A percentile compares a stretch with the other conserved stretches of the same genome.
Evolutionary conservation across 2,329 filamentous ascomycete species (phyloP).

Genomic region (Pseudocercospora cruenta): DNA sequence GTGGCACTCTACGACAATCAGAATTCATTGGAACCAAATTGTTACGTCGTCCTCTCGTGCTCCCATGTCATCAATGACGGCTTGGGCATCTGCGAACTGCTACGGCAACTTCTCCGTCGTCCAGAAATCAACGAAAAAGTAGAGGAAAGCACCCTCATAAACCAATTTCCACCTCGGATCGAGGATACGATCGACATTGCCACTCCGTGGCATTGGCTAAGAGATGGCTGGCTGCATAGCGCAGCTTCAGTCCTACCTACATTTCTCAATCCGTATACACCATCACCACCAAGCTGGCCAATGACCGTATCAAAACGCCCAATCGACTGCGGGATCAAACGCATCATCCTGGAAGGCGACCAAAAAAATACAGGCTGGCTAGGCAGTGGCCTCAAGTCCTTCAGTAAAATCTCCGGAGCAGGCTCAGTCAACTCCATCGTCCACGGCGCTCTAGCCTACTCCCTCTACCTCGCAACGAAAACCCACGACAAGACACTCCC

Average conservation of each 20-base stretch:
- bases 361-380: background rate
- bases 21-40: background rate
- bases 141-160: background rate
- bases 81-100: background rate
- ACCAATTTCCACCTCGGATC: background rate
- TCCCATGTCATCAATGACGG: background rate
- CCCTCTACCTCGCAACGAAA: background rate
- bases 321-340: background rate
- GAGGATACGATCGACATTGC: background rate
- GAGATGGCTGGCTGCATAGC: background rate
- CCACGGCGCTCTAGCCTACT: background rate
- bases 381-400: background rate
- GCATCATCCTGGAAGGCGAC: background rate
- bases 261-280: background rate
- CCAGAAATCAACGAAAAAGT: background rate
- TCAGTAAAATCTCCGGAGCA: background rate
- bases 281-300: background rate
- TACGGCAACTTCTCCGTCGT: background rate
- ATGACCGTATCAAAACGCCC: background rate
- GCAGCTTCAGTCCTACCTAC: background rate
- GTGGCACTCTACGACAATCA: background rate
- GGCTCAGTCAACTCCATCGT: background rate
- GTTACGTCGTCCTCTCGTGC: background rate
- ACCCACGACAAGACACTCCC: background rate
- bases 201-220: background rate